These are phyloP conservation scores for Malus fusca DNA, from an alignment of 306 rosid genomes.

Conservation along the genomic window DNA sequence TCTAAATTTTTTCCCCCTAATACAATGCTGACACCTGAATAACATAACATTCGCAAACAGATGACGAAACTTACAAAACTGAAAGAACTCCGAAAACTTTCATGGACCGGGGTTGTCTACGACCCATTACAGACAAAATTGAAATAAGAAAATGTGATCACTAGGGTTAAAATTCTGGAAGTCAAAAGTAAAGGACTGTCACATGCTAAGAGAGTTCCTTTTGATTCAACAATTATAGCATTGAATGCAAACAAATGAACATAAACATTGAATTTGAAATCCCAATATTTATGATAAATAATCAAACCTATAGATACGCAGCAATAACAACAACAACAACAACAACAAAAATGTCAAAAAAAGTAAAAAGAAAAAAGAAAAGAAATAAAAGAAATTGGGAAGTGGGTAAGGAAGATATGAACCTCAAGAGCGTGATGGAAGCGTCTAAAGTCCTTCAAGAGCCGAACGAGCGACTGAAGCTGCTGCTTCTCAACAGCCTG, in stretches of 20 bases:
- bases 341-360: not conserved
- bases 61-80: not conserved
- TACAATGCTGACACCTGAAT: not conserved
- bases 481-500: constrained; percentile 5
- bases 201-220: too few relatives aligned
- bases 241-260: not conserved
- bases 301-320: not conserved
- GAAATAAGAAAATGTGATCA: too few relatives aligned
- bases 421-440: constrained; percentile 38
- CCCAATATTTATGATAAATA: not conserved
- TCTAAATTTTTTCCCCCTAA: not conserved
- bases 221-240: not conserved
- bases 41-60: not conserved
- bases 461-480: constrained; percentile 23
- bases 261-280: not conserved
- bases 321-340: not conserved
- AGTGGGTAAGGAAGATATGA: not conserved
- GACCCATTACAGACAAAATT: too few relatives aligned
- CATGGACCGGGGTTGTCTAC: too few relatives aligned
- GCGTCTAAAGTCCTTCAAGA: constrained; percentile 24
- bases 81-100: too few relatives aligned
- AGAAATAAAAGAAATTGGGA: too few relatives aligned
- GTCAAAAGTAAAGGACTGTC: too few relatives aligned
- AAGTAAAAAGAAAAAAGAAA: not conserved
- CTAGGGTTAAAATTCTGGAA: too few relatives aligned